Conservation (phyloP, 305 asterid species). For the Fraxinus floribunda region DNA sequence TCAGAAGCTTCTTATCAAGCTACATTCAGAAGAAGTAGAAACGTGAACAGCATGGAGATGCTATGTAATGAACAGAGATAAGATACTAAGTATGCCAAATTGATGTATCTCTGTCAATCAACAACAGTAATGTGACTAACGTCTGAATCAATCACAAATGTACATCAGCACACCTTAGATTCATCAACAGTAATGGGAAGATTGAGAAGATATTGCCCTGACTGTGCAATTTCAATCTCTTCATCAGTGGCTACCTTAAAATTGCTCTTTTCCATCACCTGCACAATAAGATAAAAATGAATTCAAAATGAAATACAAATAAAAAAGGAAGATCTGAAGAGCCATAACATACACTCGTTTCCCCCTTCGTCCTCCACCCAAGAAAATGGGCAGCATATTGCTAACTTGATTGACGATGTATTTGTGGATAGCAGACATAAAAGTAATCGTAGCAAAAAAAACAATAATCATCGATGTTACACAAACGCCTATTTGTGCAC, state of each 20-base stretch:
- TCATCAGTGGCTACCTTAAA: constrained; percentile 84
- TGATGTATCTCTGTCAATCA: background rate
- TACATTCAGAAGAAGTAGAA: constrained; percentile 41
- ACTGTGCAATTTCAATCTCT: constrained; percentile 85
- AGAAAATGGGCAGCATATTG: constrained; percentile 8
- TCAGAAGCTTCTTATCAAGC: constrained; percentile 86
- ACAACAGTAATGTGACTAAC: background rate
- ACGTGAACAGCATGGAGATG: constrained; percentile 13
- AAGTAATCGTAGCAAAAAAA: background rate
- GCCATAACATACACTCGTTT: background rate
- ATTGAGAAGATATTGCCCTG: constrained; percentile 94
- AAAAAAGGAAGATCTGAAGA: constrained; percentile 5
- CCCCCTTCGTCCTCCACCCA: constrained; percentile 17
- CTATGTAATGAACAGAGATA: background rate
- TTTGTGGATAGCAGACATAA: background rate
- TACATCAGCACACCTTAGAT: constrained; percentile 60
- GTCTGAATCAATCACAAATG: background rate
- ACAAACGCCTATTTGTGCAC: background rate
- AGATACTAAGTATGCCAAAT: background rate
- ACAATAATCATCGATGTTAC: background rate
- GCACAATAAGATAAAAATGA: constrained; percentile 23
- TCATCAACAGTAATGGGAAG: constrained; percentile 94
- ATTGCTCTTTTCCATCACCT: constrained; percentile 95
- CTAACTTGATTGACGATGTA: constrained; percentile 2
- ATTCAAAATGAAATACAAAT: constrained; percentile 4